Conservation (phyloP, 352 stramenopile genomes). For the Aphanomyces stellatus region DNA sequence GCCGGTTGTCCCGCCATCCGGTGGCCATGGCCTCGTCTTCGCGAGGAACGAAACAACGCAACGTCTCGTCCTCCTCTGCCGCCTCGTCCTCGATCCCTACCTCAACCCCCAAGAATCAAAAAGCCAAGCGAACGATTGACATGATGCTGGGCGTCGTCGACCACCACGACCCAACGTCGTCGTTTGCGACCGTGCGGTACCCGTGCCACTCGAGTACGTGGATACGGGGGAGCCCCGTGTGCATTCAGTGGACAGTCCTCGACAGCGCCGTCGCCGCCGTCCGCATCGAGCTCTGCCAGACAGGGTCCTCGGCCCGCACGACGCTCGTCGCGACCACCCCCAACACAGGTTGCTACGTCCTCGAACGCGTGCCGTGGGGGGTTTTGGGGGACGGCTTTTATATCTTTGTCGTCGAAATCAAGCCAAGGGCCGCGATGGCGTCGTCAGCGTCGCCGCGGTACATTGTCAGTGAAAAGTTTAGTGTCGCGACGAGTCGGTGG, state of each 20-base stretch:
- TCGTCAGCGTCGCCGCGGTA: conserved; percentile 33
- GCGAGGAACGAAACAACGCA: too few relatives aligned
- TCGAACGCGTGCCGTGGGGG: conserved; percentile 73
- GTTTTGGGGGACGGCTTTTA: conserved; percentile 79
- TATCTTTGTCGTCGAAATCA: conserved; percentile 44
- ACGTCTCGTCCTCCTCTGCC: too few relatives aligned
- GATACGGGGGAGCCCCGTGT: conserved; percentile 55
- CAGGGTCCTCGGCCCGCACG: conserved; percentile 54
- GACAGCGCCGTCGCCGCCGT: conserved; percentile 39
- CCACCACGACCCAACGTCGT: too few relatives aligned
- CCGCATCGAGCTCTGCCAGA: conserved; percentile 60
- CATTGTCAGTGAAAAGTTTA: conserved; percentile 57
- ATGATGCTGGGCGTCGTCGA: too few relatives aligned
- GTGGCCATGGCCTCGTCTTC: too few relatives aligned
- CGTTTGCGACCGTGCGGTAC: conserved; percentile 34
- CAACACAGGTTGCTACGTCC: conserved; percentile 67
- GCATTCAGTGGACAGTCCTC: conserved; percentile 67
- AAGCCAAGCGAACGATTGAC: too few relatives aligned
- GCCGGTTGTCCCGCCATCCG: too few relatives aligned
- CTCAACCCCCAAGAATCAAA: too few relatives aligned
- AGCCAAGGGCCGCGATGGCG: too few relatives aligned
- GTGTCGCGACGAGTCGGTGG: conserved; percentile 49
- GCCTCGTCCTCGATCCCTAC: too few relatives aligned
- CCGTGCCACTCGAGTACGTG: conserved; percentile 46
- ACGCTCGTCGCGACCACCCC: conserved; percentile 42